phyloP scores from a whole-genome alignment of 2,329 filamentous ascomycete species.

The Scedosporium aurantiacum region DNA sequence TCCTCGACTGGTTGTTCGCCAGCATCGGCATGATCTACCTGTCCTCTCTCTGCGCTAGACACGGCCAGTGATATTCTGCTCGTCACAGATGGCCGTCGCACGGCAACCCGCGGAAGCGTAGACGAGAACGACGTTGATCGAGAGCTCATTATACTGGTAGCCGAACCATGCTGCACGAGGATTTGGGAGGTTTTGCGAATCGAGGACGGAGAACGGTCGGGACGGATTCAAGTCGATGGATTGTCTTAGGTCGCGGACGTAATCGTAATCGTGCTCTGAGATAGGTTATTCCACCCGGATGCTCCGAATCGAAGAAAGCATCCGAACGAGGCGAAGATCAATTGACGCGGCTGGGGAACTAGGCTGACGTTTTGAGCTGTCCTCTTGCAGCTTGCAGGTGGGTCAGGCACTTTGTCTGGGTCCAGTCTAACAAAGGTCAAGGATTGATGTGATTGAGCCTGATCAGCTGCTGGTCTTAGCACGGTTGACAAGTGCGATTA shows the following conservation, averaged over 20 bases:
- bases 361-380: slow-evolving; percentile 1
- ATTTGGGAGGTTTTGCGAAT: not conserved
- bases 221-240: not conserved
- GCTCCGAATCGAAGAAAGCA: too few species aligned
- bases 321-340: not conserved
- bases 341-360: not conserved
- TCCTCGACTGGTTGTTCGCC: slow-evolving; percentile 70
- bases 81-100: slow-evolving; percentile 44
- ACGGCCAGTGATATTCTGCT: slow-evolving; percentile 59
- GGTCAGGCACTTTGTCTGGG: too few species aligned
- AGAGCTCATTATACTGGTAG: slow-evolving; percentile 33
- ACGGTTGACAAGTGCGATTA: too few species aligned
- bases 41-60: slow-evolving; percentile 53
- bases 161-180: slow-evolving; percentile 21
- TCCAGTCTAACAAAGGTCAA: too few species aligned
- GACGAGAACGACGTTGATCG: slow-evolving; percentile 39
- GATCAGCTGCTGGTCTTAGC: too few species aligned
- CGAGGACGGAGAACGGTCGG: not conserved
- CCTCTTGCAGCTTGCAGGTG: not conserved
- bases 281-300: too few species aligned
- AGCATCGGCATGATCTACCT: slow-evolving; percentile 36
- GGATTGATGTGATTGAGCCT: too few species aligned
- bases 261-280: too few species aligned
- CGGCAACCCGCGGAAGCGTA: slow-evolving; percentile 9
- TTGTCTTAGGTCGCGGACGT: not conserved